Conservation (phyloP, 768 basidiomycete species). For the Auriscalpium orientale region DNA sequence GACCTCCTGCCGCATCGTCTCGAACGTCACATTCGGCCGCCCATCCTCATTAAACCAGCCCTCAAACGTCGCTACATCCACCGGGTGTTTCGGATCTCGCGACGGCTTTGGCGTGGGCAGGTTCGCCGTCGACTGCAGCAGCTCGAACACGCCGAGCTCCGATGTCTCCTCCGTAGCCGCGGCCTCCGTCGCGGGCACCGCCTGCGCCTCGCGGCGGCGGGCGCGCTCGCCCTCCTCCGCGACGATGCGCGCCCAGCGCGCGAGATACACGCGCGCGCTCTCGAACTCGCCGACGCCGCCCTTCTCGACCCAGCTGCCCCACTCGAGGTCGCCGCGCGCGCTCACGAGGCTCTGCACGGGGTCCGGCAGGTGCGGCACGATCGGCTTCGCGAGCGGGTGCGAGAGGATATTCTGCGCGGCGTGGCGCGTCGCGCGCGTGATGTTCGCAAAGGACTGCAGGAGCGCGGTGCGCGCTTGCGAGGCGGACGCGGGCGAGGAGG, state of each 20-base stretch:
- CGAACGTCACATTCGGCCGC: slow-evolving; percentile 50
- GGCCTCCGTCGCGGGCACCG: slow-evolving; percentile 42
- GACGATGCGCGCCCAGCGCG: slow-evolving; percentile 93
- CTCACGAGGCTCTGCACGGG: slow-evolving; percentile 87
- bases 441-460: slow-evolving; percentile 89
- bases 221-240: slow-evolving; percentile 97
- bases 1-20: slow-evolving; percentile 70
- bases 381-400: slow-evolving; percentile 92
- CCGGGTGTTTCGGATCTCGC: slow-evolving; percentile 69
- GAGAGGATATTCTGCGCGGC: slow-evolving; percentile 93
- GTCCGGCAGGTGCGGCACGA: slow-evolving; percentile 92
- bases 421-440: slow-evolving; percentile 87
- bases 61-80: slow-evolving; percentile 67
- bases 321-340: slow-evolving; percentile 86
- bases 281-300: slow-evolving; percentile 95
- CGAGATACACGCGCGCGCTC: slow-evolving; percentile 91
- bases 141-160: slow-evolving; percentile 34
- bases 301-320: slow-evolving; percentile 90
- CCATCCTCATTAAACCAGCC: slow-evolving; percentile 76
- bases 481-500: slow-evolving; percentile 42
- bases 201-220: slow-evolving; percentile 70
- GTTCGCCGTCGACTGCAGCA: slow-evolving; percentile 71
- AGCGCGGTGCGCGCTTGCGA: slow-evolving; percentile 76
- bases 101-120: slow-evolving; percentile 78
- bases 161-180: slow-evolving; percentile 56